phyloP scores from a whole-genome alignment of 2,329 filamentous ascomycete species.

The Teratosphaeria zuluensis region DNA sequence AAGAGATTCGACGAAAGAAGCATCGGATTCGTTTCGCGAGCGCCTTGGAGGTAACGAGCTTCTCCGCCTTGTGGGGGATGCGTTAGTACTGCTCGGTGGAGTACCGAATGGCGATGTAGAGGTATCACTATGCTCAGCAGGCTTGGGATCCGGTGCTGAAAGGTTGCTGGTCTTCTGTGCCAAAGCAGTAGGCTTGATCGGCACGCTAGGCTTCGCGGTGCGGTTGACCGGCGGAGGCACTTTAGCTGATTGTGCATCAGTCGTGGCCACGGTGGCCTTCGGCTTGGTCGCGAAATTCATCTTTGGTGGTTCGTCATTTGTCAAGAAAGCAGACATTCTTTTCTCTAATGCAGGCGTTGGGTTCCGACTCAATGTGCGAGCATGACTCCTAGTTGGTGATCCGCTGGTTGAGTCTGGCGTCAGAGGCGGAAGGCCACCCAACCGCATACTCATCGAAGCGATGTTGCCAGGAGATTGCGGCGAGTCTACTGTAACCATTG shows the following conservation, averaged over 20 bases:
- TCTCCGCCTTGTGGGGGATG: slow-evolving; percentile 22
- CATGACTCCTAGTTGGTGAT: slow-evolving; percentile 22
- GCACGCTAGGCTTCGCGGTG: slow-evolving; percentile 64
- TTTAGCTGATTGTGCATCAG: slow-evolving; percentile 24
- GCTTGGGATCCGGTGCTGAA: slow-evolving; percentile 33
- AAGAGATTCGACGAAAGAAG: slow-evolving; percentile 17
- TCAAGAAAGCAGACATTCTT: slow-evolving; percentile 27
- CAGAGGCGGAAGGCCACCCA: slow-evolving; percentile 9
- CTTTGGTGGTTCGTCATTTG: slow-evolving; percentile 5
- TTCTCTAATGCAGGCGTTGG: slow-evolving; percentile 33
- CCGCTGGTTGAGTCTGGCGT: slow-evolving; percentile 15
- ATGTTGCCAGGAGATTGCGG: slow-evolving; percentile 6
- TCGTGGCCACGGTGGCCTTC: slow-evolving; percentile 1
- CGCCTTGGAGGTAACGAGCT: slow-evolving; percentile 4
- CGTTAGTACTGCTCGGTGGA: slow-evolving; percentile 65
- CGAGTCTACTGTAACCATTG: slow-evolving; percentile 41
- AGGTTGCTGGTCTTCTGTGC: slow-evolving; percentile 16
- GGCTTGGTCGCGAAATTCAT: slow-evolving; percentile 6
- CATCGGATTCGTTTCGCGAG: slow-evolving; percentile 13
- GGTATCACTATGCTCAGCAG: slow-evolving; percentile 30
- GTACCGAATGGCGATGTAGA: slow-evolving; percentile 74
- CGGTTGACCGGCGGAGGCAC: slow-evolving; percentile 70
- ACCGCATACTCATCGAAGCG: slow-evolving; percentile 10
- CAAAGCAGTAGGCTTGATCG: slow-evolving; percentile 23
- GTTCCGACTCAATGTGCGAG: slow-evolving; percentile 30